phyloP scores from a whole-genome alignment of 805 yeast species.

The Cyberlindnera amylophila region DNA sequence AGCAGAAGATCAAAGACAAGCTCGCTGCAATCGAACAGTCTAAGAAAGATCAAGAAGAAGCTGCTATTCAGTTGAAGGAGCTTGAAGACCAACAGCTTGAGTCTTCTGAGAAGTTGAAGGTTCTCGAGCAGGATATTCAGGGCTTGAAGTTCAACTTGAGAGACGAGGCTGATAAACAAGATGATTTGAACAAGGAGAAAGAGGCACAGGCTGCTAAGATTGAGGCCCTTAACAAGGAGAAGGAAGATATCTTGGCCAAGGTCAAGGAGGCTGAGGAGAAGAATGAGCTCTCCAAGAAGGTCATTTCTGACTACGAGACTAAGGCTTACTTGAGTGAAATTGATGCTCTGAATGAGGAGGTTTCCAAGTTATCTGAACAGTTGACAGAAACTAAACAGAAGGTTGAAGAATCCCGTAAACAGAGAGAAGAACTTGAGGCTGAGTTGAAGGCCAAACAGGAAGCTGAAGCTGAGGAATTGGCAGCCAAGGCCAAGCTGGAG shows the following conservation, averaged over 20 bases:
- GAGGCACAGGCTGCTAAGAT: conserved; percentile 15
- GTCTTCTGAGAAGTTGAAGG: conserved; percentile 21
- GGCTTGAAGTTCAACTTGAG: conserved; percentile 14
- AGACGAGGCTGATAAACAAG: conserved; percentile 20
- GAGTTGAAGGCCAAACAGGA: conserved; percentile 14
- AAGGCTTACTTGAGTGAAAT: conserved; percentile 17
- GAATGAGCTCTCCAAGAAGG: conserved; percentile 12
- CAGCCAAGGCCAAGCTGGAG: conserved; percentile 16
- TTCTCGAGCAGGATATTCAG: conserved; percentile 18
- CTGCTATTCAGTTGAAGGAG: conserved; percentile 22
- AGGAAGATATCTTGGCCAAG: conserved; percentile 14
- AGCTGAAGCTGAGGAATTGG: conserved; percentile 12
- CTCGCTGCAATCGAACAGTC: conserved; percentile 21
- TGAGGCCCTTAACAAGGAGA: conserved; percentile 19
- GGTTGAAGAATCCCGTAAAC: conserved; percentile 11
- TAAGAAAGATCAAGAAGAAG: conserved; percentile 19
- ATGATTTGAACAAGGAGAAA: conserved; percentile 16
- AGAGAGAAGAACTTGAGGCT: conserved; percentile 9
- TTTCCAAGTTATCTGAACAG: conserved; percentile 12
- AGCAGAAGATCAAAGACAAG: conserved; percentile 18
- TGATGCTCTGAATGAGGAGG: conserved; percentile 19
- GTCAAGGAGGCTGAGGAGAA: conserved; percentile 14
- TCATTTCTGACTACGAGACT: conserved; percentile 10
- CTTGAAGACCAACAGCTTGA: conserved; percentile 24
- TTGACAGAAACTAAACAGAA: conserved; percentile 13